Conservation (phyloP, 2,329 filamentous ascomycete species). For the Cladosporium sp. region DNA sequence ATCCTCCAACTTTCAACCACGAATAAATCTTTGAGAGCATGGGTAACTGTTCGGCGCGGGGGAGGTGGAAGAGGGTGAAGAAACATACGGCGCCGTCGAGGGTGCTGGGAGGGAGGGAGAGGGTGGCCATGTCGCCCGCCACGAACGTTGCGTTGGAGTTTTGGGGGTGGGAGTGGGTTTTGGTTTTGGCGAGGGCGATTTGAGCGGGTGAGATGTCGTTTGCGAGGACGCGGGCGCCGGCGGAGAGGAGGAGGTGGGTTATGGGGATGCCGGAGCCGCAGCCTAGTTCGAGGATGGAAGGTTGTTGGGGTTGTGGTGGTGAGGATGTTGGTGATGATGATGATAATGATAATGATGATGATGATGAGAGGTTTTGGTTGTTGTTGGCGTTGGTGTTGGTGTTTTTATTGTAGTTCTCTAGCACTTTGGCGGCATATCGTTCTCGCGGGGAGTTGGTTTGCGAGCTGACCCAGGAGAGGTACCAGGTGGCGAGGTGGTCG, state of each 20-base stretch:
- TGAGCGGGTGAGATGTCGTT: conserved; percentile 30
- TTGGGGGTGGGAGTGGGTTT: conserved; percentile 23
- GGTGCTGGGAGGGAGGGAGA: conserved; percentile 22
- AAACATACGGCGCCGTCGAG: conserved; percentile 27
- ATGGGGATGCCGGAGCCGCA: conserved; percentile 43
- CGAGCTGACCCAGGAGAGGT: conserved; percentile 39
- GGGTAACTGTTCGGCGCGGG: conserved; percentile 25
- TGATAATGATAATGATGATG: background rate
- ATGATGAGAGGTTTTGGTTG: background rate
- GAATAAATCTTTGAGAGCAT: conserved; percentile 24
- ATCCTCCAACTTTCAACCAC: conserved; percentile 28
- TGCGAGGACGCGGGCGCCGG: conserved; percentile 24
- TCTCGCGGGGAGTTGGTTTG: conserved; percentile 33
- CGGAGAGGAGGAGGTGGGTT: conserved; percentile 28
- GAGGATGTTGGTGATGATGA: background rate
- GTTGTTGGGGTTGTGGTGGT: background rate
- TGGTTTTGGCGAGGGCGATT: conserved; percentile 22
- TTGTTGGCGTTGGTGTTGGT: background rate
- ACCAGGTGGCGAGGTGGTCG: conserved; percentile 39
- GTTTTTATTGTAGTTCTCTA: conserved; percentile 21
- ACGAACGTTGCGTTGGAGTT: conserved; percentile 17
- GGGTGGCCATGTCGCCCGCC: conserved; percentile 26
- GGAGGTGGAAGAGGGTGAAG: conserved; percentile 32
- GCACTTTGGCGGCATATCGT: conserved; percentile 34
- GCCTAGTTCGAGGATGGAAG: conserved; percentile 42